Base-by-base conservation (phyloP, 768 basidiomycete genomes). In the Cantharellus anzutake region DNA sequence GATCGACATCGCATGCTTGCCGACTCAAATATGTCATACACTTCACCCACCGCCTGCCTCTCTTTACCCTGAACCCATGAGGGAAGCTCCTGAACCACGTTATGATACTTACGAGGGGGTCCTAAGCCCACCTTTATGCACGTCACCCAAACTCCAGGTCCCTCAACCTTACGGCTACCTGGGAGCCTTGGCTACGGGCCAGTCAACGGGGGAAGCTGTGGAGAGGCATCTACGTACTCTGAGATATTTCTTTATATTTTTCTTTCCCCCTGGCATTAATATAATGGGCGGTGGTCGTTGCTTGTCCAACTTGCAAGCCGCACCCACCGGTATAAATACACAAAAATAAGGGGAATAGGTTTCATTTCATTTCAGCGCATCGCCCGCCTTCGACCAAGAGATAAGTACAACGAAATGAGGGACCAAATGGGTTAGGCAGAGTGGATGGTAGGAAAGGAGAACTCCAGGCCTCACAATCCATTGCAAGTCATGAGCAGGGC, bases 11-110 rank as follows among this genome's bases (percentile, higher is more conserved):
- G 37, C 7, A 37, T 7, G 51, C 37, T 11, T 51, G 88, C 88
- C 57, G 77, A 77, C 61, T 88, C 84, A 59, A 91, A 86, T 5
- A 91, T 65, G 65, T 88, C 85, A 63, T 82, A 83, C 41, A 86
- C 69, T 67, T 91, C 88, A 42, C 82, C 80, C 3, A 86, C 78
- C 0, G 84, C 77, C 65, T 82, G 82, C 63, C 78, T 83, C 68
- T 91, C 89, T 64, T 83, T 90, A 20, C 88, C 88, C 68, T 55
- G 7, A 11, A 55, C 52, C 7, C 52, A 55, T 11, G 11, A 11
- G 35, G 11, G 38, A 11, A 37, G 52, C 7, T 55, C 7, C 1
- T 11, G 35, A 55, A 1, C 44, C 11, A 48, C 29, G 29, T 29
- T 11, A 11, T 29, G 44, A 48, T 11, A 29, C 44, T 29, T 48